phyloP scores from a whole-genome alignment of 352 stramenopile genomes.

The Phytopythium sindhum region DNA sequence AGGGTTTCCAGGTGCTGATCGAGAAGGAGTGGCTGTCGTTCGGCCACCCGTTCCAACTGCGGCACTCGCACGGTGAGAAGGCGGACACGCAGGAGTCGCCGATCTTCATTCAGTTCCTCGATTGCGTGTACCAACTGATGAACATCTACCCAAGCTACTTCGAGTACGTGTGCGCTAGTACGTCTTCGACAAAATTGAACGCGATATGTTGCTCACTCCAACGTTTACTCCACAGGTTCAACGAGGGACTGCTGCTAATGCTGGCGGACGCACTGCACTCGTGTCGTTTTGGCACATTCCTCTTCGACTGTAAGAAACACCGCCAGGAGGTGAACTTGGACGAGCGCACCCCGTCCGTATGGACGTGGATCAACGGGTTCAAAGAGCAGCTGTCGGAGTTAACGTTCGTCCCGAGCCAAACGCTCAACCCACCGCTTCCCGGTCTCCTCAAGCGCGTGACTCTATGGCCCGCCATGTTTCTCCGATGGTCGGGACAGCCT shows the following conservation, averaged over 20 bases:
- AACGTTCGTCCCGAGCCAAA: slow-evolving; percentile 41
- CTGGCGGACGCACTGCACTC: slow-evolving; percentile 96
- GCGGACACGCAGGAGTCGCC: slow-evolving; percentile 76
- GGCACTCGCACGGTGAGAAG: slow-evolving; percentile 74
- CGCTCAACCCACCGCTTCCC: slow-evolving; percentile 50
- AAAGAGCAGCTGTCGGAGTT: slow-evolving; percentile 55
- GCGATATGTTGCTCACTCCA: no score
- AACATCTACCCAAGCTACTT: slow-evolving; percentile 95
- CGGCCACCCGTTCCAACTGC: slow-evolving; percentile 79
- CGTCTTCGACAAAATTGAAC: no score
- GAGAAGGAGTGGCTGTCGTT: slow-evolving; percentile 87
- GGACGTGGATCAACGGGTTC: slow-evolving; percentile 84
- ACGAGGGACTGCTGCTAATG: slow-evolving; percentile 89
- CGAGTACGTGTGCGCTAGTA: slow-evolving; percentile 57
- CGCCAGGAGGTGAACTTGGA: slow-evolving; percentile 52
- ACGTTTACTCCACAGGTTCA: slow-evolving; percentile 75
- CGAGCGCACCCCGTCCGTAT: slow-evolving; percentile 66
- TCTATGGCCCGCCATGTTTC: slow-evolving; percentile 71
- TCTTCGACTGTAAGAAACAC: slow-evolving; percentile 94
- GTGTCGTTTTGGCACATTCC: slow-evolving; percentile 97
- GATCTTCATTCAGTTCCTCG: slow-evolving; percentile 86
- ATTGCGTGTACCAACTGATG: slow-evolving; percentile 83
- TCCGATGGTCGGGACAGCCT: slow-evolving; percentile 69
- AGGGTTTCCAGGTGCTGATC: slow-evolving; percentile 76
- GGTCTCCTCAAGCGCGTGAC: slow-evolving; percentile 60